These are phyloP conservation scores for Botrytis paeoniae DNA, from an alignment of 2,329 filamentous ascomycete species.

Conservation along the genomic window DNA sequence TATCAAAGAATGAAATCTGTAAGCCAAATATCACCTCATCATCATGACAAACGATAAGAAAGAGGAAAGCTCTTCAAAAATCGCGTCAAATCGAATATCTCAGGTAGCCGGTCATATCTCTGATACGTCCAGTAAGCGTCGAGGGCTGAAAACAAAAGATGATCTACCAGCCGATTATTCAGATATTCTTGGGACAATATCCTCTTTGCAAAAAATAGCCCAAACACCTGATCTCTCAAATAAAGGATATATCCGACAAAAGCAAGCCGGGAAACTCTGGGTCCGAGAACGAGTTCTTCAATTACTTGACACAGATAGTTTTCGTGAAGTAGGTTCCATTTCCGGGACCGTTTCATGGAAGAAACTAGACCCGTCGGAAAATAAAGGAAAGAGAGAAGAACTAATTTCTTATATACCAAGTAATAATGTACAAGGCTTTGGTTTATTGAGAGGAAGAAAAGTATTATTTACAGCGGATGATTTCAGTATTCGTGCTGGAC, in stretches of 20 bases:
- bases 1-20: neutral
- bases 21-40: neutral
- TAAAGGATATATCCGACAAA: constrained; percentile 60
- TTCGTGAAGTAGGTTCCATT: constrained; percentile 58
- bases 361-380: constrained; percentile 32
- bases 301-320: constrained; percentile 54
- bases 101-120: constrained; percentile 36
- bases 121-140: constrained; percentile 33
- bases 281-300: constrained; percentile 58
- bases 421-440: constrained; percentile 62
- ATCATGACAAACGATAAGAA: constrained; percentile 23
- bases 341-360: constrained; percentile 59
- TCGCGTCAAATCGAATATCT: constrained; percentile 35
- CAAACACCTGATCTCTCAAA: constrained; percentile 52
- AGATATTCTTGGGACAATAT: constrained; percentile 58
- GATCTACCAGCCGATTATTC: constrained; percentile 58
- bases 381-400: constrained; percentile 45
- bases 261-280: constrained; percentile 62
- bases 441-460: constrained; percentile 50
- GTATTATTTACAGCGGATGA: constrained; percentile 63
- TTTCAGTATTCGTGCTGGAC: constrained; percentile 60
- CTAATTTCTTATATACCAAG: constrained; percentile 53
- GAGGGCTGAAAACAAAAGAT: constrained; percentile 36
- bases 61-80: constrained; percentile 16
- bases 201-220: constrained; percentile 50